Evolutionary conservation across 805 yeast species (phyloP), one percentile per base, ranked within the genome.

Genomic region (Dipodascopsis uninucleata): DNA sequence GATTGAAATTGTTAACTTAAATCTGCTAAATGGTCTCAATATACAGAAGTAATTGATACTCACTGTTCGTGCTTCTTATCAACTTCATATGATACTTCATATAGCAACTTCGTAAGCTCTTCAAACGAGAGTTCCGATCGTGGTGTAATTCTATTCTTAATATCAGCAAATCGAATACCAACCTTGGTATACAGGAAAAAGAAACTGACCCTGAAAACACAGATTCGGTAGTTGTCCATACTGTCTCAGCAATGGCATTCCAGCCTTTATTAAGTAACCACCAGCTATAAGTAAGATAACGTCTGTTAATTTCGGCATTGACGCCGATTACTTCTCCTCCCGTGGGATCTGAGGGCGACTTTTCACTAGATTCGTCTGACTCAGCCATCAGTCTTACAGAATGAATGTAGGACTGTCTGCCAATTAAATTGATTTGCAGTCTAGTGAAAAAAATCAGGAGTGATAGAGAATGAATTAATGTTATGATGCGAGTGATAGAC

Each of bases 241-340:
- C 76, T 17, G 72, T 64, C 23, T 70, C 66, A 18, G 77, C 71
- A 28, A 85, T 66, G 26, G 71, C 67, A 18, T 71, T 57, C 88
- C 93, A 87, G 0, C 97, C 97, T 53, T 80, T 77, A 63, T 90
- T 88, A 39, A 90, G 70, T 36, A 90, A 64, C 96, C 96, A 90
- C 96, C 97, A 90, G 49, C 89, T 82, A 51, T 87, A 75, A 0
- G 95, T 82, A 36, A 90, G 70, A 61, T 84, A 90, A 39, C 87
- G 82, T 58, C 93, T 90, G 59, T 81, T 78, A 54, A 76, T 75
- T 28, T 66, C 70, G 25, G 58, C 61, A 17, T 57, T 58, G 26
- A 63, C n/a, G n/a, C n/a, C n/a, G n/a, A n/a, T n/a, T n/a, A n/a
- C n/a, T n/a, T n/a, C n/a, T n/a, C n/a, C n/a, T n/a, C n/a, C n/a